Base-by-base conservation (phyloP, 2,329 filamentous ascomycete species). In the Fusarium concolor region DNA sequence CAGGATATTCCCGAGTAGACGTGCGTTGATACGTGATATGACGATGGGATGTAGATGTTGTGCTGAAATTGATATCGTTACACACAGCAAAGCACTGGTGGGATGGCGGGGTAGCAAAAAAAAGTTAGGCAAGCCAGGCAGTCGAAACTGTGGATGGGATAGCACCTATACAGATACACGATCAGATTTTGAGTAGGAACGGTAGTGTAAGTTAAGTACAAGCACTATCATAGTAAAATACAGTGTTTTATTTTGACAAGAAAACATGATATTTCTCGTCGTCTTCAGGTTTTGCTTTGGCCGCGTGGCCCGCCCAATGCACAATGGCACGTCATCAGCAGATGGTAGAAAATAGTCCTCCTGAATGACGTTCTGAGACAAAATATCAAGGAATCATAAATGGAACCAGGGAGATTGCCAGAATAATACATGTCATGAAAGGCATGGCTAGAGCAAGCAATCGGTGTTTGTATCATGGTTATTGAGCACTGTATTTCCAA, bases 311-410 rank as follows among this genome's bases (percentile, higher is more conserved):
- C 35, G 17, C 38, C 51, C 29, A 28, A 18, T 35, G 22, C 29
- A 46, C 14, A n/a, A 28, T 31, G 31, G 49, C 49, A 68, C 65
- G 65, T 65, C 65, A 68, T 68, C 45, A 65, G n/a, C 15, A 24
- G 28, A 44, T 6, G 24, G 43, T 22, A 39, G 14, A 20, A 28
- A 45, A n/a, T 24, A 46, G 38, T 12, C 9, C 26, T 12, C 10
- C 26, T 33, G 26, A 50, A 49, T 45, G 47, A 37, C 45, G 39
- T 53, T 50, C 28, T 46, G 43, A 67, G 46, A 64, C 38, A 67
- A 24, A 12, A 43, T 50, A 43, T 46, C 17, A 54, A 38, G 24
- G n/a, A 46, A 37, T 17, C 6, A 37, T 18, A 20, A 20, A 10
- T 12, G 7, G 31, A 17, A 11, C 11, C 6, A 6, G 11, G 28